Percentiles rank a stretch among this genome's conserved stretches.
These are phyloP conservation scores for Clathrus columnatus DNA, from an alignment of 768 basidiomycete species.

Conservation along the genomic window DNA sequence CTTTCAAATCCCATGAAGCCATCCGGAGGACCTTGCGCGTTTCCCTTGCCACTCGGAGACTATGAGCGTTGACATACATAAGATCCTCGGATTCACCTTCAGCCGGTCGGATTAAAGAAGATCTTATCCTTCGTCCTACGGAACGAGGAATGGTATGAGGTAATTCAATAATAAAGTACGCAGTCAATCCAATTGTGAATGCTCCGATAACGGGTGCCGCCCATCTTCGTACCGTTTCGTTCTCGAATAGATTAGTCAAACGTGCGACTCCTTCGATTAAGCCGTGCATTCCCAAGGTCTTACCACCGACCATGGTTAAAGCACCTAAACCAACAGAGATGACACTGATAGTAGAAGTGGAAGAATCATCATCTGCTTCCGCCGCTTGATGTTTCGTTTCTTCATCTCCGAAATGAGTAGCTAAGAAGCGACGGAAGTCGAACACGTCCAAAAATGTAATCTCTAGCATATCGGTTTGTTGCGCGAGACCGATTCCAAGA, in stretches of 20 bases:
- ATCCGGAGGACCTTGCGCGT: constrained; percentile 88
- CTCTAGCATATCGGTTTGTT: constrained; percentile 69
- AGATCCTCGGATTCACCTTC: constrained; percentile 38
- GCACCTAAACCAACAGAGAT: constrained; percentile 77
- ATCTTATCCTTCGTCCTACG: constrained; percentile 74
- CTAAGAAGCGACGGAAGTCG: constrained; percentile 76
- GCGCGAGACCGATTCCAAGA: constrained; percentile 74
- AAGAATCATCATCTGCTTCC: constrained; percentile 31
- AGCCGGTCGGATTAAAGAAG: constrained; percentile 44
- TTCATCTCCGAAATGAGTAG: constrained; percentile 55
- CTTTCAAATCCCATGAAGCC: constrained; percentile 83
- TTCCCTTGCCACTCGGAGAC: constrained; percentile 66
- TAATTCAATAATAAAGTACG: constrained; percentile 80
- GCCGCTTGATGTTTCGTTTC: constrained; percentile 17
- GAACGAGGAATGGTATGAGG: constrained; percentile 84
- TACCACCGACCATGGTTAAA: constrained; percentile 82
- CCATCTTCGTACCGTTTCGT: constrained; percentile 79
- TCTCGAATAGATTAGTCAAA: constrained; percentile 68
- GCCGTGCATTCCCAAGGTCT: constrained; percentile 64
- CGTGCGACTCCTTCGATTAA: constrained; percentile 73
- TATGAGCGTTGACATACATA: constrained; percentile 58
- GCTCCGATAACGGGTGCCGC: constrained; percentile 79
- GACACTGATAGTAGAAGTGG: constrained; percentile 58
- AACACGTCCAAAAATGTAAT: constrained; percentile 78
- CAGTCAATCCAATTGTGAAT: constrained; percentile 58